phyloP scores from a whole-genome alignment of 768 basidiomycete genomes.

The Mycena maculata region DNA sequence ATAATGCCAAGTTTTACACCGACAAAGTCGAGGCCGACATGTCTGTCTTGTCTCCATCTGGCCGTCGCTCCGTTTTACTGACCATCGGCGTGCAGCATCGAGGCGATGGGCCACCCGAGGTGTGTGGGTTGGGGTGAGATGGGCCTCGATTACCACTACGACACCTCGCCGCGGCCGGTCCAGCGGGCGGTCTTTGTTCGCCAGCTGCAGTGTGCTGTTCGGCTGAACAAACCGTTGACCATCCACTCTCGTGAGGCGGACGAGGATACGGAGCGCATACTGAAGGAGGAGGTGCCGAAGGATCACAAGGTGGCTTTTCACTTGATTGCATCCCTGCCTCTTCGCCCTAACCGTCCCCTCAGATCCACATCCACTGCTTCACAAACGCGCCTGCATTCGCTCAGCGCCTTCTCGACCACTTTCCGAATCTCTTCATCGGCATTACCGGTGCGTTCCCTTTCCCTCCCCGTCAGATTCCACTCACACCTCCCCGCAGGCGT shows the following conservation, averaged over 20 bases:
- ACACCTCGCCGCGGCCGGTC: slow-evolving; percentile 75
- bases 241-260: slow-evolving; percentile 92
- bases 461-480: not conserved
- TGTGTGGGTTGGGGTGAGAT: slow-evolving; percentile 94
- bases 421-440: slow-evolving; percentile 86
- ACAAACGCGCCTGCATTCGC: slow-evolving; percentile 86
- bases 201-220: slow-evolving; percentile 77
- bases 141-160: slow-evolving; percentile 88
- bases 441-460: slow-evolving; percentile 67
- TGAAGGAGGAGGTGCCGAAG: slow-evolving; percentile 80
- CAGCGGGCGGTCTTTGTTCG: slow-evolving; percentile 75
- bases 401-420: slow-evolving; percentile 74
- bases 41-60: slow-evolving; percentile 50
- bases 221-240: slow-evolving; percentile 79
- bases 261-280: slow-evolving; percentile 80
- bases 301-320: slow-evolving; percentile 65
- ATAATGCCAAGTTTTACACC: slow-evolving; percentile 77
- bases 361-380: slow-evolving; percentile 92
- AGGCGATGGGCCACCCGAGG: slow-evolving; percentile 82
- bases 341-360: not conserved
- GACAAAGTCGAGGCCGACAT: slow-evolving; percentile 77
- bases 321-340: not conserved
- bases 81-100: slow-evolving; percentile 55
- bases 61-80: not conserved
- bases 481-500: slow-evolving; percentile 62